Conservation (phyloP, 768 basidiomycete genomes). For the Austroboletus festivus region DNA sequence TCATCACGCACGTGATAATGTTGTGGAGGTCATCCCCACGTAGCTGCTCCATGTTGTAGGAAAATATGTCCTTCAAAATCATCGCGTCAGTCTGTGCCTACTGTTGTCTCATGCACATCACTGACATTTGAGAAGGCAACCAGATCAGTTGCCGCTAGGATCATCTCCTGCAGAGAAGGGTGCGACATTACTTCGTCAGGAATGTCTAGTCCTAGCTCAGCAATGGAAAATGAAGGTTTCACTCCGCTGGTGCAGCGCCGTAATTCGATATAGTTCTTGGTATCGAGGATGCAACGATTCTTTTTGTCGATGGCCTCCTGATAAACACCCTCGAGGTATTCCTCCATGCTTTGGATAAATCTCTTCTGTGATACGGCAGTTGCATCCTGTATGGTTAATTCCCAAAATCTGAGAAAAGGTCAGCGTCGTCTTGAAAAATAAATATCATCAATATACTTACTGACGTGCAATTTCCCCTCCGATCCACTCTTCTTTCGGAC, state of each 20-base stretch:
- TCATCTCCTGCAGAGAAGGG: constrained; percentile 33
- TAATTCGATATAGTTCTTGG: constrained; percentile 41
- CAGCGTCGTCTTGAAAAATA: background rate
- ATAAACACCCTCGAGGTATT: constrained; percentile 38
- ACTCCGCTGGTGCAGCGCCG: constrained; percentile 42
- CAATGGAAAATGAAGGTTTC: constrained; percentile 38
- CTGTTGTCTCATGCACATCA: background rate
- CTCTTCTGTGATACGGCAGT: constrained; percentile 13
- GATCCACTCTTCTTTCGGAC: constrained; percentile 15
- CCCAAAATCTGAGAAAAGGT: constrained; percentile 12
- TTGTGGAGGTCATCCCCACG: too few species aligned
- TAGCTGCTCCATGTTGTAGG: too few species aligned
- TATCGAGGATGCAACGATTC: constrained; percentile 29
- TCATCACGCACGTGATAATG: too few species aligned
- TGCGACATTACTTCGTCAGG: constrained; percentile 41
- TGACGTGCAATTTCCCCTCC: constrained; percentile 15
- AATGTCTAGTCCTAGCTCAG: constrained; percentile 33
- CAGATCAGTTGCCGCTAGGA: constrained; percentile 30
- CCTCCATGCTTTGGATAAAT: constrained; percentile 37
- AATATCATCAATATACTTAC: background rate
- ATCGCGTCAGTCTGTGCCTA: background rate
- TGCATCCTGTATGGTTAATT: constrained; percentile 4
- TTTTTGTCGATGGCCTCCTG: constrained; percentile 42
- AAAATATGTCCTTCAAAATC: too few species aligned
- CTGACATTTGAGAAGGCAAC: constrained; percentile 37